Conservation (phyloP, 2,329 filamentous ascomycete genomes). For the Aspergillus spinulosporus region DNA sequence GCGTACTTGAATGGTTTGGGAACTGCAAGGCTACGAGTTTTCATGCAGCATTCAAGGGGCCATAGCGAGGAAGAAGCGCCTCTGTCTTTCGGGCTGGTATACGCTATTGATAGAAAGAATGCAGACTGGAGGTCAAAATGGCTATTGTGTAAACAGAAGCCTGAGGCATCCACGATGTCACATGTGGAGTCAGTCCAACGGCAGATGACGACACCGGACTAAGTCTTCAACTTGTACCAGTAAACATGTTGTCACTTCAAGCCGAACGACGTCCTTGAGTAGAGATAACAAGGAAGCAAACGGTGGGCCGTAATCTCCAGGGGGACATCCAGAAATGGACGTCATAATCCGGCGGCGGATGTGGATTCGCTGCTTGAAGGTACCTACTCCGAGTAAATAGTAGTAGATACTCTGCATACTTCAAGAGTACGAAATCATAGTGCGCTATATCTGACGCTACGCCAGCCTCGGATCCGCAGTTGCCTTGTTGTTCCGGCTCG, state of each 20-base stretch:
- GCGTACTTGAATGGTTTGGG: background rate
- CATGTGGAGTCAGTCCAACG: slow-evolving; percentile 2
- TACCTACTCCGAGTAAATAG: too few species aligned
- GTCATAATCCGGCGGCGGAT: slow-evolving; percentile 1
- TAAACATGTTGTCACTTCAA: slow-evolving; percentile 4
- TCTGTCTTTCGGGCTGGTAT: background rate
- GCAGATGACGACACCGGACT: background rate
- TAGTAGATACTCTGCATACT: background rate
- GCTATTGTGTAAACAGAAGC: background rate
- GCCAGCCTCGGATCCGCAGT: slow-evolving; percentile 1
- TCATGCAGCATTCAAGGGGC: background rate
- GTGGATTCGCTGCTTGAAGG: background rate
- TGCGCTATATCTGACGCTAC: background rate
- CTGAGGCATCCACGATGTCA: slow-evolving; percentile 10
- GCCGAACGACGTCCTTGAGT: background rate
- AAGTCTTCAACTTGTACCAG: background rate
- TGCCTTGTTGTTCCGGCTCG: slow-evolving; percentile 4
- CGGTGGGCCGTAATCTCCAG: background rate
- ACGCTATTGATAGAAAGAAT: background rate
- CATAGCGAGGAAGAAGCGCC: background rate
- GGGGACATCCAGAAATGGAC: too few species aligned
- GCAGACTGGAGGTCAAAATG: background rate
- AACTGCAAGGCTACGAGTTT: background rate
- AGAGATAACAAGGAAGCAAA: background rate
- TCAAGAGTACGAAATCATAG: too few species aligned